Conservation (phyloP, 768 basidiomycete genomes). For the Hortiboletus campestris region DNA sequence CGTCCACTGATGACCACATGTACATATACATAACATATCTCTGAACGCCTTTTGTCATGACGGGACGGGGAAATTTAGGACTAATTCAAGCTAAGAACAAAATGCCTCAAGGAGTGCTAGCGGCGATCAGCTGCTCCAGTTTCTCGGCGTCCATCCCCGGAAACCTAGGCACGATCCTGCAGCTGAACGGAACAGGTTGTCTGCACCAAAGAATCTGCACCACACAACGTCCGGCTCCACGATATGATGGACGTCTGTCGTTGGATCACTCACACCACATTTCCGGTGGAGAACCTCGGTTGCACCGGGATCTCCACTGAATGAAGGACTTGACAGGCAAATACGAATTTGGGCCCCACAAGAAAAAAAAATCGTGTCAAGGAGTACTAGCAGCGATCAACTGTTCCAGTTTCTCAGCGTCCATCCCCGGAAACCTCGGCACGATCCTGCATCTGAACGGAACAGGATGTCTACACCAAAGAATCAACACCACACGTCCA, state of each 20-base stretch:
- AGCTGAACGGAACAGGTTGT: too few species aligned
- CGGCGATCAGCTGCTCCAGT: neutral
- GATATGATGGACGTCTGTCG: too few species aligned
- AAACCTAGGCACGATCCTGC: neutral
- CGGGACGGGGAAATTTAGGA: too few species aligned
- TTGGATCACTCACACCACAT: too few species aligned
- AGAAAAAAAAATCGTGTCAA: too few species aligned
- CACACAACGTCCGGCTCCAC: too few species aligned
- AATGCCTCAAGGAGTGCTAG: neutral
- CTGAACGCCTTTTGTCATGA: too few species aligned
- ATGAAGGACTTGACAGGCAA: too few species aligned
- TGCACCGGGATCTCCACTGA: too few species aligned
- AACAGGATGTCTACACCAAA: neutral
- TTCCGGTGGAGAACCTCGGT: too few species aligned
- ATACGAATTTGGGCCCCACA: too few species aligned
- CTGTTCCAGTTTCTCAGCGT: neutral
- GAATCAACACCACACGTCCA: neutral
- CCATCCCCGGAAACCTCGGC: constrained; percentile 1
- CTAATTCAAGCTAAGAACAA: neutral
- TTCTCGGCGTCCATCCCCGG: neutral
- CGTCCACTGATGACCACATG: neutral
- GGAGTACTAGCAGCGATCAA: neutral
- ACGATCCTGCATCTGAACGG: constrained; percentile 2
- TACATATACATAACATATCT: neutral
- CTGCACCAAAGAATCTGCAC: too few species aligned